Percentiles rank a stretch among this genome's conserved stretches.
Conservation (phyloP, 495 filamentous ascomycete genomes). For the Penicillium egyptiacum region DNA sequence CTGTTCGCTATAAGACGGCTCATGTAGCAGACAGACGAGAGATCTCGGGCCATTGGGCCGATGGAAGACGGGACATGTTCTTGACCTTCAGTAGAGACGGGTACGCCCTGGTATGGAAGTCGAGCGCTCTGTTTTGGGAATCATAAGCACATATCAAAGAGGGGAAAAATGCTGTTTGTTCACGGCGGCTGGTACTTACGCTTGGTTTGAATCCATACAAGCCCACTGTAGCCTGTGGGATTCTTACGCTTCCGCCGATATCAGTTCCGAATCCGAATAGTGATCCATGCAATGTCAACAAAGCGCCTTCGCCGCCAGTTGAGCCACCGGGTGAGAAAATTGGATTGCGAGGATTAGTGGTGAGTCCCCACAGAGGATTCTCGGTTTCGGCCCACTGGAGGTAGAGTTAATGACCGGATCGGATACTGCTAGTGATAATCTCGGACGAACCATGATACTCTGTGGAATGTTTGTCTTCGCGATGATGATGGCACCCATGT, state of each 20-base stretch:
- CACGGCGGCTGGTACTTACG: conserved; percentile 29
- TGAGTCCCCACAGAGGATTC: conserved; percentile 56
- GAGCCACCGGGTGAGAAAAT: conserved; percentile 56
- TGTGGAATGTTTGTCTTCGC: conserved; percentile 64
- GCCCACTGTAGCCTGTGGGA: conserved; percentile 54
- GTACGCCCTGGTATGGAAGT: conserved; percentile 47
- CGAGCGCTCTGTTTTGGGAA: conserved; percentile 37
- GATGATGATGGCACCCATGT: conserved; percentile 55
- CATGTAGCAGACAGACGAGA: conserved; percentile 41
- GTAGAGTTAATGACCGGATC: not conserved
- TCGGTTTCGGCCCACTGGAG: conserved; percentile 51
- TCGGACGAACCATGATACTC: conserved; percentile 46
- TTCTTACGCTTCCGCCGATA: conserved; percentile 60
- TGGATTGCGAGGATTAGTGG: conserved; percentile 49
- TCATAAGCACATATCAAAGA: not conserved
- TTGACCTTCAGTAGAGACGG: conserved; percentile 53
- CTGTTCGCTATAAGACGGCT: conserved; percentile 41
- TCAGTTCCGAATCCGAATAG: conserved; percentile 65
- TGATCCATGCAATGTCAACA: conserved; percentile 61
- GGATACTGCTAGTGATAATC: not conserved
- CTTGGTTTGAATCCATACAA: conserved; percentile 59
- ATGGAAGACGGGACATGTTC: conserved; percentile 54
- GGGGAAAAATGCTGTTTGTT: not conserved
- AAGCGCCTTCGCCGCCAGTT: conserved; percentile 62
- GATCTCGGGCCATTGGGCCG: conserved; percentile 50